Evolutionary conservation across 2,329 filamentous ascomycete species (phyloP).

Genomic region (Neonectria magnoliae): DNA sequence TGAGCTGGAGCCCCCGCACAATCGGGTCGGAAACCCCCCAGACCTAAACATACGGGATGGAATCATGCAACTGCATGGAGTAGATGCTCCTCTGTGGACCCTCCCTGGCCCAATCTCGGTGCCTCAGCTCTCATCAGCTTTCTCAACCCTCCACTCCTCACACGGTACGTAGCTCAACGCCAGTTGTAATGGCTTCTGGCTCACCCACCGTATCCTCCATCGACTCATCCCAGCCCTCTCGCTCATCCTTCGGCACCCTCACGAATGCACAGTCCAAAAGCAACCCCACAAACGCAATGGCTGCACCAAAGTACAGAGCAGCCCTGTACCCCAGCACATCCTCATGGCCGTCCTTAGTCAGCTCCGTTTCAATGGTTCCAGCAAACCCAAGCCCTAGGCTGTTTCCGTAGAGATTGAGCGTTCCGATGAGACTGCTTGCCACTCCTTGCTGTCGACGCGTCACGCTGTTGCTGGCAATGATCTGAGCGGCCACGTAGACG

Average conservation of each 20-base stretch:
- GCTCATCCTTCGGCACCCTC: neutral
- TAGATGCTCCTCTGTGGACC: neutral
- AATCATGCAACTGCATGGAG: neutral
- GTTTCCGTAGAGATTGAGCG: constrained; percentile 46
- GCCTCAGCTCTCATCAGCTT: neutral
- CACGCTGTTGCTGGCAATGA: constrained; percentile 64
- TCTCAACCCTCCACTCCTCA: neutral
- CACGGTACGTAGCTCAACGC: neutral
- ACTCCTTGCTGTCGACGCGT: constrained; percentile 59
- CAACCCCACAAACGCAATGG: neutral
- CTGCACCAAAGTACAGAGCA: neutral
- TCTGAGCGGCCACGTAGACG: constrained; percentile 60
- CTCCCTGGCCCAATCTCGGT: neutral
- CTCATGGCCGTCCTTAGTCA: neutral
- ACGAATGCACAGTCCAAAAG: constrained; percentile 1
- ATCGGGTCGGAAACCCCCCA: neutral
- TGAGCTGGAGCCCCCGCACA: neutral
- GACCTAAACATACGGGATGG: neutral
- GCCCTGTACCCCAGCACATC: neutral
- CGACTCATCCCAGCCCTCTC: neutral
- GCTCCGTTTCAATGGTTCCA: constrained; percentile 47
- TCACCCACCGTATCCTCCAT: neutral
- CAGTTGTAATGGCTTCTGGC: neutral
- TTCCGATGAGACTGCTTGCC: constrained; percentile 59
- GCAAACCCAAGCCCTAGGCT: constrained; percentile 47